Evolutionary conservation across 805 yeast genomes (phyloP), one percentile per base, ranked within the genome.

Genomic region (Kluyveromyces starmeri): DNA sequence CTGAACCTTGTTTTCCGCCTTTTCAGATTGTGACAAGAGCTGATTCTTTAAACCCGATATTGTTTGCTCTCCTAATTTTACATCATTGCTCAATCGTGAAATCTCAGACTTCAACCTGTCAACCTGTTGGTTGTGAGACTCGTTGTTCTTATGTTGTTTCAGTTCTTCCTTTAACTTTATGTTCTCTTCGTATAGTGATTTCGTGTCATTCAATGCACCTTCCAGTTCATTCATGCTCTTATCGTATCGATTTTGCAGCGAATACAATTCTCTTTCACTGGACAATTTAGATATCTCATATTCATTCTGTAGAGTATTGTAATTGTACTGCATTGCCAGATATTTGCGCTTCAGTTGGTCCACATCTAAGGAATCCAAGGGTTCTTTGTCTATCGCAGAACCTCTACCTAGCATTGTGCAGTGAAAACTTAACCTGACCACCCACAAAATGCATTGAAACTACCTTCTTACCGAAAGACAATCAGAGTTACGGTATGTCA

Each of bases 11-110:
- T 43, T 40, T n/a, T 41, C 38, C 2, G 42, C 13, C 18, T 38
- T 40, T 4, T 51, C 32, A 3, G 41, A 12, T 14, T 45, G 30
- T 2, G 51, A 44, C 7, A 47, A 46, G 31, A 62, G 46, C 28
- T 68, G 62, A 1, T 62, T 47, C 13, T 59, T 49, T 34, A 70
- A 48, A 23, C 60, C 54, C 18, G 64, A 59, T 22, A 64, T 33
- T 45, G 56, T 40, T 37, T 48, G 19, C 34, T 55, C 53, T 26
- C 44, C 47, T 6, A 30, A 36, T 3, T 10, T 34, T 37, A 38
- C 40, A 45, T 49, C 46, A 10, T 23, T 23, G n/a, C n/a, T n/a
- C n/a, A n/a, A n/a, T n/a, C n/a, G n/a, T n/a, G n/a, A n/a, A 30
- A 61, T 45, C 27, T 68, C 62, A 2, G 61, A 47, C 12, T 59